Conservation (phyloP, 2,329 filamentous ascomycete species). For the Phialophora expanda region DNA sequence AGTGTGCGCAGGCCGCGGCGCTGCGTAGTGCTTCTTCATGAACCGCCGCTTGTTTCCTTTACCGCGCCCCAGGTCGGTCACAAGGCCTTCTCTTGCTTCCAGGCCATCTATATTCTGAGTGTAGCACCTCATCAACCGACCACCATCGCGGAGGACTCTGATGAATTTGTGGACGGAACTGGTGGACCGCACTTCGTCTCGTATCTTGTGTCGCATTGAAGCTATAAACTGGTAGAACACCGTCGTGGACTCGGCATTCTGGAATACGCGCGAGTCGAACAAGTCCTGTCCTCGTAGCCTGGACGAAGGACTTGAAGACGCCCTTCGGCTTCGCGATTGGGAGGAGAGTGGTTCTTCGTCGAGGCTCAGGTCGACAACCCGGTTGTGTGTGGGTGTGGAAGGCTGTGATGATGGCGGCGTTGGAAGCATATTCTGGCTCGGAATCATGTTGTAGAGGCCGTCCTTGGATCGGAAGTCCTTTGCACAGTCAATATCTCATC, state of each 20-base stretch:
- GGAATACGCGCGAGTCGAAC: conserved; percentile 73
- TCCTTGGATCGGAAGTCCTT: conserved; percentile 55
- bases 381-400: conserved; percentile 35
- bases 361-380: conserved; percentile 47
- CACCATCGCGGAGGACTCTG: conserved; percentile 67
- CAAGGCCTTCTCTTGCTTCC: conserved; percentile 71
- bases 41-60: conserved; percentile 67
- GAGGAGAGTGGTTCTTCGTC: conserved; percentile 53
- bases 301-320: conserved; percentile 40
- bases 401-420: conserved; percentile 32
- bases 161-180: conserved; percentile 73
- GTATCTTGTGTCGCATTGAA: conserved; percentile 67
- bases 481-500: conserved; percentile 16
- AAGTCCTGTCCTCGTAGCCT: conserved; percentile 72
- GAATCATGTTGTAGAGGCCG: conserved; percentile 73
- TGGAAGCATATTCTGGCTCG: conserved; percentile 57
- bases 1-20: conserved; percentile 33
- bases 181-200: conserved; percentile 61
- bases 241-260: conserved; percentile 69
- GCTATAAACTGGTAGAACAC: conserved; percentile 76
- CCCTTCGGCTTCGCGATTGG: conserved; percentile 49
- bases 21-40: conserved; percentile 52
- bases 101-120: conserved; percentile 78
- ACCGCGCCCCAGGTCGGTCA: conserved; percentile 65
- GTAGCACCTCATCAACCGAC: conserved; percentile 73